These are phyloP conservation scores for Lobosporangium transversale DNA, from an alignment of 192 early-diverging fungal genomes.

Conservation along the genomic window DNA sequence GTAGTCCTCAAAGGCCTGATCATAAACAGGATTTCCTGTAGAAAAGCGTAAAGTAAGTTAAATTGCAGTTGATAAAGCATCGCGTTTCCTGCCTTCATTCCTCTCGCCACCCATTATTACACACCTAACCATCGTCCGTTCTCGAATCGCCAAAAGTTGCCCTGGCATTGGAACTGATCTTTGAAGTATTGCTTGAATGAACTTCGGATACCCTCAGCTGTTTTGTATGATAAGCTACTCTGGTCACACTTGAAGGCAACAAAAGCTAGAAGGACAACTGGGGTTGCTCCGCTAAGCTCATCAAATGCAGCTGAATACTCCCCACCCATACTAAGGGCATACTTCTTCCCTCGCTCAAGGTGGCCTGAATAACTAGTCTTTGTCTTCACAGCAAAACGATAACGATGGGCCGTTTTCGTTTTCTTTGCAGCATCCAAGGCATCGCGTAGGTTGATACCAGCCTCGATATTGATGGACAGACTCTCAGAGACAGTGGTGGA, in stretches of 20 bases:
- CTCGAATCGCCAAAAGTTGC: slow-evolving; percentile 14
- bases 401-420: too few relatives aligned
- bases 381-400: too few relatives aligned
- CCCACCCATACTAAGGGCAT: neutral
- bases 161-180: slow-evolving; percentile 9
- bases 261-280: slow-evolving; percentile 8
- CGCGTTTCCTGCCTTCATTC: too few relatives aligned
- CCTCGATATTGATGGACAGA: too few relatives aligned
- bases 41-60: too few relatives aligned
- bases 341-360: neutral
- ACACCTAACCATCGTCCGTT: neutral
- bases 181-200: slow-evolving; percentile 20
- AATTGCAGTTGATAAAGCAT: too few relatives aligned
- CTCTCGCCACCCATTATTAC: too few relatives aligned
- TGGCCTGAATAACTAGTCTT: too few relatives aligned
- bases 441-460: too few relatives aligned
- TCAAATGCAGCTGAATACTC: neutral
- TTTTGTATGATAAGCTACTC: slow-evolving; percentile 9
- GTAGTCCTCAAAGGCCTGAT: slow-evolving; percentile 1
- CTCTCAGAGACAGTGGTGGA: too few relatives aligned
- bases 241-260: slow-evolving; percentile 10
- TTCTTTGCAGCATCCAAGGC: too few relatives aligned
- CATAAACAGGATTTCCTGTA: slow-evolving; percentile 20
- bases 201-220: slow-evolving; percentile 17
- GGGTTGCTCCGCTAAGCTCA: neutral